Conservation (phyloP, 108 stramenopile species). For the Schizochytrium sp. region DNA sequence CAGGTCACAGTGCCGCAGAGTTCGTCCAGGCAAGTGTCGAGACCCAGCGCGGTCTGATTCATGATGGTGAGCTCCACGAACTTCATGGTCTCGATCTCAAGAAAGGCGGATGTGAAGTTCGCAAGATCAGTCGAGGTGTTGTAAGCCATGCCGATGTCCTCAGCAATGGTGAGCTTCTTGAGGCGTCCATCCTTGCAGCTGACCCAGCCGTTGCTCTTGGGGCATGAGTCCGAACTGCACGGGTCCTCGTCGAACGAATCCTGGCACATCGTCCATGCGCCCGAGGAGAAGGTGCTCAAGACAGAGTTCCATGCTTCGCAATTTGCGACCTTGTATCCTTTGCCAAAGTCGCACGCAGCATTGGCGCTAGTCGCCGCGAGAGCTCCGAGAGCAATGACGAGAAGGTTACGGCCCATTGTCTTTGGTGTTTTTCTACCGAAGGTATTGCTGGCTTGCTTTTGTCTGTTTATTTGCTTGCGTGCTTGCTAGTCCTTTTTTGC, state of each 20-base stretch:
- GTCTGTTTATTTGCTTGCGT: background rate
- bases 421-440: background rate
- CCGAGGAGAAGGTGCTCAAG: background rate
- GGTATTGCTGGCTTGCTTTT: background rate
- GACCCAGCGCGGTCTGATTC: background rate
- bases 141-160: background rate
- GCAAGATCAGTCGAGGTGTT: background rate
- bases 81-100: background rate
- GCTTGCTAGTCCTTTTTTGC: no score
- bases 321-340: background rate
- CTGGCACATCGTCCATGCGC: background rate
- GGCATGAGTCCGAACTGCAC: background rate
- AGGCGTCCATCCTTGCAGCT: background rate
- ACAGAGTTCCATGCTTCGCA: background rate
- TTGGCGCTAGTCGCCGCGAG: background rate
- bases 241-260: background rate
- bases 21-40: background rate
- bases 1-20: background rate
- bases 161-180: background rate
- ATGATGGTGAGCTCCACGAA: background rate
- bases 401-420: background rate
- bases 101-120: background rate
- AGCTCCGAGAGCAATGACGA: background rate
- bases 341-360: background rate
- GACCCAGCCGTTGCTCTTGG: background rate